A percentile compares a stretch with the other conserved stretches of the same genome.
These are phyloP conservation scores for Astrothelium subdiscretum DNA, from an alignment of 495 filamentous ascomycete genomes.

Conservation along the genomic window DNA sequence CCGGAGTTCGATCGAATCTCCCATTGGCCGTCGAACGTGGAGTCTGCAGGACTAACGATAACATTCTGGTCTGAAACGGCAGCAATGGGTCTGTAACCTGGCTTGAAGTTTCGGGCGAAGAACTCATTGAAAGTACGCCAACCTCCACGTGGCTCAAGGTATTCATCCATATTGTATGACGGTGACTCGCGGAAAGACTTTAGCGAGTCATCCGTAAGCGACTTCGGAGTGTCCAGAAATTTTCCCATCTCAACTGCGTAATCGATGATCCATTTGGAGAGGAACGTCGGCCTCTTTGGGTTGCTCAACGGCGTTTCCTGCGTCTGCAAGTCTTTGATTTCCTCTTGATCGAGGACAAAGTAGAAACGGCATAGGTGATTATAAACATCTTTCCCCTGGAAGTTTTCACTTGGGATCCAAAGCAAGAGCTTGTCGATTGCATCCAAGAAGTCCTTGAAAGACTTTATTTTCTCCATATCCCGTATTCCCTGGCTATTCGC, in stretches of 20 bases:
- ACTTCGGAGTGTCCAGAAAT: not conserved
- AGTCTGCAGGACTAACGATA: not conserved
- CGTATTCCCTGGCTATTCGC: not conserved
- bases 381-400: not conserved
- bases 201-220: not conserved
- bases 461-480: not conserved
- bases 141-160: slow-evolving; percentile 15
- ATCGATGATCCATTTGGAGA: not conserved
- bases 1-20: not conserved
- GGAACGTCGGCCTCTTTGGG: not conserved
- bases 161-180: slow-evolving; percentile 16
- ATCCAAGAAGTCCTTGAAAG: not conserved
- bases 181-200: not conserved
- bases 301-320: not conserved
- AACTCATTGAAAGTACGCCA: slow-evolving; percentile 26
- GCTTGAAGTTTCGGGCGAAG: slow-evolving; percentile 20
- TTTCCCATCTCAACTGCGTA: not conserved
- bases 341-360: not conserved
- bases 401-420: not conserved
- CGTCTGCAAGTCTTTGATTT: not conserved
- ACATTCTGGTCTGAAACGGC: slow-evolving; percentile 5
- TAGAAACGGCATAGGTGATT: not conserved
- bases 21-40: not conserved
- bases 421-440: not conserved
- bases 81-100: slow-evolving; percentile 15